Evolutionary conservation across 495 filamentous ascomycete genomes (phyloP), one percentile per base, ranked within the genome.

Genomic region (Parathielavia appendiculata): DNA sequence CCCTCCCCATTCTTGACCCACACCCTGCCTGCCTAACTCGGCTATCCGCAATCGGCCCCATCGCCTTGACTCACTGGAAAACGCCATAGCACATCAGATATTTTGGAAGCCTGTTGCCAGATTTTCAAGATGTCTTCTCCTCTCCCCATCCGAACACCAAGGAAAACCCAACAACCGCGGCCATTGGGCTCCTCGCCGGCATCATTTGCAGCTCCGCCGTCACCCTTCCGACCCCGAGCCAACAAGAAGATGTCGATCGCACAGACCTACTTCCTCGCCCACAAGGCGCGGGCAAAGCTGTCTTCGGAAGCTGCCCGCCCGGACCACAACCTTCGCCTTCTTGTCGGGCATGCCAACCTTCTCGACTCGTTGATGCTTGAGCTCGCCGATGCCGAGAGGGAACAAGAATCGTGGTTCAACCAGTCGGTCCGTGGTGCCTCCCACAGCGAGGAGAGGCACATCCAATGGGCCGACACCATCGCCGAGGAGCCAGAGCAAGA

Each of bases 351-450:
- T 75, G 93, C 93, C 80, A 98, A 98, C 81, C 86, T 98, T 14
- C 89, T 98, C 65, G 93, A 98, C 77, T 85, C 85, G 13, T 79
- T 98, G 63, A 97, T 97, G 93, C 78, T 96, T 59, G 91, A 96
- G 69, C 89, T 98, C 17, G 85, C 88, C 72, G 88, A 95, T 41
- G 93, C 95, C 67, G 95, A 98, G 78, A 82, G 84, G 59, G 91
- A 97, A 71, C 93, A 97, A 73, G 93, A 97, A 74, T 86, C 81
- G 54, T 97, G 95, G 95, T 97, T 97, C 85, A 91, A 97, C 83
- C 85, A 92, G 75, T 90, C 89, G 58, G 89, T 97, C 74, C 83
- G 79, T 70, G 87, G 86, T 65, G 90, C 88, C 65, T 79, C 81
- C 4, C 51, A 30, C 59, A 67, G 70, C 48, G 74, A 79, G 53